A percentile compares a stretch with the other conserved stretches of the same genome.
Conservation (phyloP, 164 flowering plant species). For the Akebia trifoliata region DNA sequence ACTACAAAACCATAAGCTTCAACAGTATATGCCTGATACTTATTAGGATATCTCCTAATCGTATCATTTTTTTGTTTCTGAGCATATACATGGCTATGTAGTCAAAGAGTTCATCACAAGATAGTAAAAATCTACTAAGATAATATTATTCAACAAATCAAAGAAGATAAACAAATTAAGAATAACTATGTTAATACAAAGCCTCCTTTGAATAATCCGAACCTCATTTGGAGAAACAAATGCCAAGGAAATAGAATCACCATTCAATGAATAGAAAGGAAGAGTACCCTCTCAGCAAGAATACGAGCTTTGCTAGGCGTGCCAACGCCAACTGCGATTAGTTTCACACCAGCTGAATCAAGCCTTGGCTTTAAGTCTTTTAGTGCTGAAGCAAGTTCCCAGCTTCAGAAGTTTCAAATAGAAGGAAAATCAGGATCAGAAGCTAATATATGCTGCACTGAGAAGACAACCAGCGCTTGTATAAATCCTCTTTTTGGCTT, state of each 20-base stretch:
- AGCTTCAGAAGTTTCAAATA: slow-evolving; percentile 33
- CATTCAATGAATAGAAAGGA: neutral
- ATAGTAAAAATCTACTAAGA: neutral
- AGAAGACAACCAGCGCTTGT: too few species aligned
- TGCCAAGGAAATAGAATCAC: neutral
- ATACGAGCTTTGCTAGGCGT: slow-evolving; percentile 79
- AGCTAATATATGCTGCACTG: too few species aligned
- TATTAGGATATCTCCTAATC: too few species aligned
- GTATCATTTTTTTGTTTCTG: too few species aligned
- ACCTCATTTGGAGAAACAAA: neutral
- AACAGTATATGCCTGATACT: too few species aligned
- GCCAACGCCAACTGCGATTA: slow-evolving; percentile 91
- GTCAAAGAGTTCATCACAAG: neutral
- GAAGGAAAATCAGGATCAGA: neutral
- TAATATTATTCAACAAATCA: neutral
- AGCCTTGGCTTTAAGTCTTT: slow-evolving; percentile 63
- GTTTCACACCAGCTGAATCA: slow-evolving; percentile 78
- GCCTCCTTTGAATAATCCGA: neutral
- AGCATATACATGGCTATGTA: too few species aligned
- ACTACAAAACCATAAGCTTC: too few species aligned
- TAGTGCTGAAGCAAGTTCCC: slow-evolving; percentile 81
- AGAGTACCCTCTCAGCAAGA: slow-evolving; percentile 65
- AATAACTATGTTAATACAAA: neutral
- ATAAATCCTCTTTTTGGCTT: too few species aligned
- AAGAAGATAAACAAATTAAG: neutral